A percentile compares a stretch with the other conserved stretches of the same genome.
Evolutionary conservation across 495 filamentous ascomycete genomes (phyloP).

Genomic region (Aspergillus nanangensis): DNA sequence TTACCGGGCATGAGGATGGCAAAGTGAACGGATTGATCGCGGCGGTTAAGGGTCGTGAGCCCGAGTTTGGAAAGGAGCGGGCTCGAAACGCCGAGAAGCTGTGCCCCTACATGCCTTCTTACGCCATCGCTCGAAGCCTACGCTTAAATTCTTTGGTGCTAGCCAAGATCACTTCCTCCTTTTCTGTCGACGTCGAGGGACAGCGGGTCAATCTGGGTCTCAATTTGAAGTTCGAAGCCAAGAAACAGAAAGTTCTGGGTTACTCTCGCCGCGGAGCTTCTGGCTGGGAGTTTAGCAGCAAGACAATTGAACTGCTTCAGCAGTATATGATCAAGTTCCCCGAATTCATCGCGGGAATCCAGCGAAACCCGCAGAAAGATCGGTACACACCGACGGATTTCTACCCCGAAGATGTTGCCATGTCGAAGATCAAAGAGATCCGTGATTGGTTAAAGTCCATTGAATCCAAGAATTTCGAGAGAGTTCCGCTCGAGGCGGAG

Average conservation of each 20-base stretch:
- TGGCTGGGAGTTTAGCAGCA: constrained; percentile 93
- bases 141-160: constrained; percentile 79
- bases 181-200: constrained; percentile 74
- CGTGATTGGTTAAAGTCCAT: constrained; percentile 85
- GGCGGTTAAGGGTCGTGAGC: constrained; percentile 61
- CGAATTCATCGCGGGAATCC: constrained; percentile 85
- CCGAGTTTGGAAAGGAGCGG: constrained; percentile 74
- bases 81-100: constrained; percentile 59
- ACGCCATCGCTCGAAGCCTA: constrained; percentile 74
- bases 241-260: constrained; percentile 91
- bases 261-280: constrained; percentile 80
- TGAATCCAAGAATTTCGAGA: constrained; percentile 85
- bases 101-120: constrained; percentile 80
- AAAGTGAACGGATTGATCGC: constrained; percentile 75
- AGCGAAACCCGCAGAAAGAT: constrained; percentile 67
- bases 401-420: constrained; percentile 64
- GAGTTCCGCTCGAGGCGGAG: constrained; percentile 89
- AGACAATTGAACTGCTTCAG: constrained; percentile 71
- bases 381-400: constrained; percentile 81
- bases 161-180: constrained; percentile 93
- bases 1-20: constrained; percentile 67
- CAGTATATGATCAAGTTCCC: constrained; percentile 94
- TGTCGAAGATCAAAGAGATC: constrained; percentile 71
- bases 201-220: constrained; percentile 83
- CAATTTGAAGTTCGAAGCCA: constrained; percentile 94